phyloP scores from a whole-genome alignment of 75 land plant species.

The Cupressus sempervirens region DNA sequence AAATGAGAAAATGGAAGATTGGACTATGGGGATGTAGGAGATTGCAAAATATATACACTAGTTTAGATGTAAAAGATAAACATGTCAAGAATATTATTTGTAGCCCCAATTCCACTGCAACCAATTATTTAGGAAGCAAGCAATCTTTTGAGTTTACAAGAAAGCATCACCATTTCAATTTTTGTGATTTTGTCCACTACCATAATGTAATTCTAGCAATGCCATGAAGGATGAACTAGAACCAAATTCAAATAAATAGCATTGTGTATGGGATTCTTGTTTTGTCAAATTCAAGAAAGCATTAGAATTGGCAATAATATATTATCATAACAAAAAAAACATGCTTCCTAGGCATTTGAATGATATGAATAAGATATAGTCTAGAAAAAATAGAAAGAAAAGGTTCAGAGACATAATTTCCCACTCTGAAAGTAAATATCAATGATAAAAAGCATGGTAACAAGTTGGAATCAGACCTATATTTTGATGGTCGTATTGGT shows the following conservation, averaged over 20 bases:
- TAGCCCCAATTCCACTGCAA: slow-evolving; percentile 58
- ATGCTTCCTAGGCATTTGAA: slow-evolving; percentile 31
- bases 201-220: slow-evolving; percentile 58
- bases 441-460: slow-evolving; percentile 6
- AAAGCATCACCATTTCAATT: slow-evolving; percentile 58
- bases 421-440: neutral
- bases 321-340: slow-evolving; percentile 22
- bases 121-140: slow-evolving; percentile 49
- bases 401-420: slow-evolving; percentile 22
- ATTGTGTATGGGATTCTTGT: slow-evolving; percentile 71
- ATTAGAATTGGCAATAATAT: slow-evolving; percentile 24
- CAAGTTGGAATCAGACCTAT: slow-evolving; percentile 6
- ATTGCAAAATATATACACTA: slow-evolving; percentile 39
- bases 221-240: slow-evolving; percentile 46
- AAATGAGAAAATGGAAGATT: slow-evolving; percentile 69
- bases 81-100: slow-evolving; percentile 48
- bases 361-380: slow-evolving; percentile 50
- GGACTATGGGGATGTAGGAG: slow-evolving; percentile 64
- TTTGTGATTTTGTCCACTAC: slow-evolving; percentile 53
- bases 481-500: no score
- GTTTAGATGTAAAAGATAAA: slow-evolving; percentile 59
- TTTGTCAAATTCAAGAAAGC: slow-evolving; percentile 46
- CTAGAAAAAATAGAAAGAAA: slow-evolving; percentile 41
- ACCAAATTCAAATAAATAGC: slow-evolving; percentile 51
- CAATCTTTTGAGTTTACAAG: slow-evolving; percentile 63